Base-by-base conservation (phyloP, 1,284 basidiomycete species). In the Sporisorium reilianum region DNA sequence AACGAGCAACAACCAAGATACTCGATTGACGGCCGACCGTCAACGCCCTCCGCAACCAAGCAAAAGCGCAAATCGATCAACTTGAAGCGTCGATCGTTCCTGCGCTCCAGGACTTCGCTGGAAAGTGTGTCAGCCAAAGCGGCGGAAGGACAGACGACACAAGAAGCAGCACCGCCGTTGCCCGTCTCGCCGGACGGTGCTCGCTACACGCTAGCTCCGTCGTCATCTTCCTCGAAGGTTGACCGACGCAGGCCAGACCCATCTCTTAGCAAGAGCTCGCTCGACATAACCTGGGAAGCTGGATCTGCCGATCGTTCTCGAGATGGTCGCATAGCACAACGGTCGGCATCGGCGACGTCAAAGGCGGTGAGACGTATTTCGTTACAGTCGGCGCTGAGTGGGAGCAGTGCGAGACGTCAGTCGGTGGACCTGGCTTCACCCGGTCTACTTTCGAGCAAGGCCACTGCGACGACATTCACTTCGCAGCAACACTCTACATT, bases 21-120 rank as follows among this genome's bases (percentile, higher is more conserved):
- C 9, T 61, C 64, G 41, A 36, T 61, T 14, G 70, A 64, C 12
- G 53, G 30, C 5, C 40, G 54, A 23, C 41, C 45, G 3, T 32
- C 58, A 8, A 60, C 56, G 9, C 42, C 56, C 9, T 30, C 65
- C 6, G n/a, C 58, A 30, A 41, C 53, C 8, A 63, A 58, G 38
- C 62, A 54, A n/a, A 74, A 74, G 34, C 65, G 71, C 36, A 61
- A 42, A 28, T 69, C 71, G 25, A 32, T 74, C 49, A 74, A 55
- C n/a, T 49, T 68, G 32, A 68, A 69, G 42, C 65, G 71, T 12
- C 57, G 71, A 16, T 74, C 71, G 0, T 68, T 74, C 51, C 41
- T 74, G 12, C 71, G 71, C 36, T 61, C 64, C 4, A 64, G 55
- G 42, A 45, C 64, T 7, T 72, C 69, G n/a, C 41, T 66, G n/a